Evolutionary conservation across 768 basidiomycete species (phyloP).

Genomic region (Tremella mesenterica): DNA sequence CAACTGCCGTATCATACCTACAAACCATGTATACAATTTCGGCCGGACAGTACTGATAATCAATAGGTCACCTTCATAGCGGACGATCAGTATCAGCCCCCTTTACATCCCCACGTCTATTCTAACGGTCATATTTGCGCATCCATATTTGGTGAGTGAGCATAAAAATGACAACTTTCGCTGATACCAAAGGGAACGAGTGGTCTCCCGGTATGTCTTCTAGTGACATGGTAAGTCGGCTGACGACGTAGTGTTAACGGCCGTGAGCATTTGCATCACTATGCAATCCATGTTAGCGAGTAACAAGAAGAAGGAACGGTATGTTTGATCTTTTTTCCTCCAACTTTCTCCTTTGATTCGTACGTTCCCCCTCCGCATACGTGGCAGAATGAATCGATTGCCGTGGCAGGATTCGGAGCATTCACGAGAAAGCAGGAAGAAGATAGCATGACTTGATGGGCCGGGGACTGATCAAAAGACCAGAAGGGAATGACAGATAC

Average conservation of each 20-base stretch:
- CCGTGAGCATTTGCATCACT: constrained; percentile 42
- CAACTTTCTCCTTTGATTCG: no score
- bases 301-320: constrained; percentile 43
- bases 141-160: constrained; percentile 30
- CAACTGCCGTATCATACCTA: no score
- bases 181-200: constrained; percentile 25
- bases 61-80: constrained; percentile 36
- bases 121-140: constrained; percentile 44
- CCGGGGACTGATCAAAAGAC: constrained; percentile 16
- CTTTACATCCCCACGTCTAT: constrained; percentile 40
- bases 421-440: background rate
- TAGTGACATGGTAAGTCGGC: background rate
- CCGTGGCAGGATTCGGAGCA: background rate
- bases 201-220: constrained; percentile 40
- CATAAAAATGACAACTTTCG: background rate
- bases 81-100: constrained; percentile 26
- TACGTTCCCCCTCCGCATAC: background rate
- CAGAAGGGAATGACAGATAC: constrained; percentile 44
- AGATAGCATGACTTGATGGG: background rate
- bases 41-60: background rate
- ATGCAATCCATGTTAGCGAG: constrained; percentile 46
- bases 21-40: no score
- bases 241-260: constrained; percentile 35
- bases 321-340: constrained; percentile 8
- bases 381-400: no score